A percentile compares a stretch with the other conserved stretches of the same genome.
Conservation (phyloP, 441 rosid genomes). For the Iberis amara region DNA sequence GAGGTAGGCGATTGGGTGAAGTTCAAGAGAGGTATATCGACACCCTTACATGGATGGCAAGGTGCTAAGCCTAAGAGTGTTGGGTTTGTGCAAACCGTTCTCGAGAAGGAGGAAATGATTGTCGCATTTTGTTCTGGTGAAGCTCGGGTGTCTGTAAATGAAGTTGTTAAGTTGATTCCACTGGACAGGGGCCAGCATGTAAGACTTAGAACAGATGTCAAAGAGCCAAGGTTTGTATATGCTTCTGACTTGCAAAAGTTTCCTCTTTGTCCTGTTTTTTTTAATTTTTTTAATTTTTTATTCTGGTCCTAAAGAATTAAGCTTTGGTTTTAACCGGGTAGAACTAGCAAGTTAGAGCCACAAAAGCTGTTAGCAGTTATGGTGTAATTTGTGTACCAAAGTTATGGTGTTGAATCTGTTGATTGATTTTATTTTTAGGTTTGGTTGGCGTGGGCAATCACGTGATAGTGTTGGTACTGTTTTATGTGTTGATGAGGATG, state of each 20-base stretch:
- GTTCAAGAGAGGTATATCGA: constrained; percentile 69
- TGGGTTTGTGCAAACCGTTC: constrained; percentile 91
- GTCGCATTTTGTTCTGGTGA: constrained; percentile 96
- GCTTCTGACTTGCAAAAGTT: constrained; percentile 6
- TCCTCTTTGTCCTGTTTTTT: constrained; percentile 5
- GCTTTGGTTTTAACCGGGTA: neutral
- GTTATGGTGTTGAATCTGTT: too few species aligned
- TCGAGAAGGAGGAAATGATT: constrained; percentile 65
- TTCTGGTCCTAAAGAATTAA: constrained; percentile 10
- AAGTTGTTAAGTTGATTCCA: constrained; percentile 87
- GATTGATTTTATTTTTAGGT: constrained; percentile 42
- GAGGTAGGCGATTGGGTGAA: constrained; percentile 98
- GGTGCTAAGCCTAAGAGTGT: constrained; percentile 89
- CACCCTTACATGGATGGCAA: constrained; percentile 92
- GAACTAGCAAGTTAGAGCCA: constrained; percentile 16
- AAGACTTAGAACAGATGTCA: constrained; percentile 67
- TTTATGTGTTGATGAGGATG: constrained; percentile 97
- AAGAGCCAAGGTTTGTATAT: constrained; percentile 78
- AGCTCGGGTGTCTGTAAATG: constrained; percentile 73
- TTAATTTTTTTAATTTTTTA: neutral
- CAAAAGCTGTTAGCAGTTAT: constrained; percentile 12
- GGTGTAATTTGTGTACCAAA: constrained; percentile 5
- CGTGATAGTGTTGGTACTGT: constrained; percentile 96
- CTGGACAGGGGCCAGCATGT: constrained; percentile 97
- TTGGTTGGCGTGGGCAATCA: constrained; percentile 97